These are phyloP conservation scores for Naganishia kalamii DNA, from an alignment of 768 basidiomycete species.

Conservation along the genomic window DNA sequence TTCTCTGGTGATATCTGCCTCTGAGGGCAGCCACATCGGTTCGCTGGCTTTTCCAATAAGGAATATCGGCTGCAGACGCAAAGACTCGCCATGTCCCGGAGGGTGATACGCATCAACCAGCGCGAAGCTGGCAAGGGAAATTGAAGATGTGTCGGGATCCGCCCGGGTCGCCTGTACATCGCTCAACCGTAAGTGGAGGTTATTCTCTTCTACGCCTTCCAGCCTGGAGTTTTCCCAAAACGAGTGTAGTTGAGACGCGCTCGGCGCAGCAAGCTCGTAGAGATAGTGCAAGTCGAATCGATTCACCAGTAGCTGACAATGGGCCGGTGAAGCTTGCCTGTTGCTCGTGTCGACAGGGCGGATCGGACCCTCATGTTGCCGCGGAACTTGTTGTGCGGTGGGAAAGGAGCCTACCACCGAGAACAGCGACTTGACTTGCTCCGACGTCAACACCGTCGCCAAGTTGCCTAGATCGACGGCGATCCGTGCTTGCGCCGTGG, in stretches of 20 bases:
- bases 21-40: not conserved
- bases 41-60: not conserved
- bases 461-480: constrained; percentile 23
- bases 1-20: not conserved
- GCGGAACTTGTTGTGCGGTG: not conserved
- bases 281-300: not conserved
- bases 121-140: not conserved
- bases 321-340: not conserved
- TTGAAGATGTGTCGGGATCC: not conserved
- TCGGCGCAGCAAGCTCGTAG: not conserved
- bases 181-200: not conserved
- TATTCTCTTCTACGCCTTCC: not conserved
- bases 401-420: constrained; percentile 23
- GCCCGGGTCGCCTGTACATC: not conserved
- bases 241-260: not conserved
- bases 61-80: not conserved
- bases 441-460: constrained; percentile 42
- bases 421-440: constrained; percentile 47
- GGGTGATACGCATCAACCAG: not conserved
- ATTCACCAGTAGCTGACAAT: not conserved
- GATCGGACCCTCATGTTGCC: not conserved
- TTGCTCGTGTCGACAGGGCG: not conserved
- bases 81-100: too few species aligned
- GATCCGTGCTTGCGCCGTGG: constrained; percentile 17
- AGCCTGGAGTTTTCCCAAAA: not conserved